Evolutionary conservation across 1,284 basidiomycete genomes (phyloP), one percentile per base, ranked within the genome.

Genomic region (Marasmius sp.): DNA sequence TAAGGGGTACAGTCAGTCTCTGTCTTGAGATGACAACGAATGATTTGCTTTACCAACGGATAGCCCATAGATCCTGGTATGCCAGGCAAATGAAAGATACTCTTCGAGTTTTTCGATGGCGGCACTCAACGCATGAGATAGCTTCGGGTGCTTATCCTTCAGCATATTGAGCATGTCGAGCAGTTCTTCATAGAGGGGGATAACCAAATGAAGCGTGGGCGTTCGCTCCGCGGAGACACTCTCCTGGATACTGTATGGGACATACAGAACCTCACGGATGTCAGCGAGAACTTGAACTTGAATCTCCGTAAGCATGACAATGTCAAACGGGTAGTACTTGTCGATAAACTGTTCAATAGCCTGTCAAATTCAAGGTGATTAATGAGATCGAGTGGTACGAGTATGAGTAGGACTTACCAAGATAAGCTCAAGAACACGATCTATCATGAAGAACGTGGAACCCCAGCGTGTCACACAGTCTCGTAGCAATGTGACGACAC

Each of bases 391-490:
- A 22, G 38, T 14, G n/a, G 22, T 7, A n/a, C 14, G 16, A 11
- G n/a, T n/a, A 55, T n/a, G 11, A n/a, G n/a, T 16, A 20, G 3
- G 18, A 62, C 68, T 34, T 61, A 75, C 72, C 27, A 64, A 67
- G 57, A 71, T 69, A 0, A 73, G 59, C 47, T 67, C 66, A 3
- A 75, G 64, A 22, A 72, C 50, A 16, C 69, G 65, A 52, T 72
- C 69, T 62, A 74, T 70, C 75, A 76, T 75, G 1, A 68, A 12
- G 57, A 64, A 71, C 1, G 64, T 69, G 11, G 72, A 71, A 0
- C 71, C 74, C 75, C 72, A 75, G 1, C 71, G 65, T 0, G 65
- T 68, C 2, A 72, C 69, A 12, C 71, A 59, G 64, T 74, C 71
- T 5, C 57, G 57, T 0, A 74, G 59, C 9, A 75, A 65, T 36